Base-by-base conservation (phyloP, 2,329 filamentous ascomycete species). In the Acrodontium crateriforme region DNA sequence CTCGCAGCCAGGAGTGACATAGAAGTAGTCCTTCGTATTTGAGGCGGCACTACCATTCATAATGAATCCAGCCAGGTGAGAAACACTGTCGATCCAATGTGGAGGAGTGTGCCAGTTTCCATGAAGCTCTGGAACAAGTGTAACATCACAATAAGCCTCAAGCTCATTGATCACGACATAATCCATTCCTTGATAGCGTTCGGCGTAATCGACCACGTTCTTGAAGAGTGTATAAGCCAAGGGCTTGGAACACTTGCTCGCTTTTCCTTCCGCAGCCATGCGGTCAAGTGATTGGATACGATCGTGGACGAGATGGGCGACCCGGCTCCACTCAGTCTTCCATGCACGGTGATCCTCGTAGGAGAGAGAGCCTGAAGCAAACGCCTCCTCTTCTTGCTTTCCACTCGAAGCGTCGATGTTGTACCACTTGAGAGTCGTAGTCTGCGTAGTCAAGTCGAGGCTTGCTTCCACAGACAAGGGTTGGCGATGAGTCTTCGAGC, bases 151-250 rank as follows among this genome's bases (percentile, higher is more conserved):
- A 12, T 41, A 38, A 2, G 42, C 53, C 29, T 55, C 52, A 2
- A 39, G 18, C 1, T 35, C 48, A 18, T 52, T 29, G 18, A 55
- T 27, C 2, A 53, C 38, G 2, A 52, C 46, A 1, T 28, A 35
- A 10, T 50, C 37, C 39, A 53, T 53, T 10, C 45, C 48, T 3
- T 45, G 47, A 26, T 52, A 53, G 9, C 34, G 38, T 3, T 46
- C 38, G 1, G 40, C 35, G 28, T 47, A 46, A 22, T 41, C 37
- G 9, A 47, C 43, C 4, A 47, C n/a, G 11, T 29, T 38, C 7
- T 25, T 29, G 29, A 55, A 56, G 2, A 55, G 39, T 7, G 16
- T 30, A 23, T 57, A 57, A 2, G 45, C 52, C 46, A 58, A 49
- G 25, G 39, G 41, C 14, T 29, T 30, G 2, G 41, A 37, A n/a